These are phyloP conservation scores for Bauhinia variegata DNA, from an alignment of 306 rosid species.

Conservation along the genomic window DNA sequence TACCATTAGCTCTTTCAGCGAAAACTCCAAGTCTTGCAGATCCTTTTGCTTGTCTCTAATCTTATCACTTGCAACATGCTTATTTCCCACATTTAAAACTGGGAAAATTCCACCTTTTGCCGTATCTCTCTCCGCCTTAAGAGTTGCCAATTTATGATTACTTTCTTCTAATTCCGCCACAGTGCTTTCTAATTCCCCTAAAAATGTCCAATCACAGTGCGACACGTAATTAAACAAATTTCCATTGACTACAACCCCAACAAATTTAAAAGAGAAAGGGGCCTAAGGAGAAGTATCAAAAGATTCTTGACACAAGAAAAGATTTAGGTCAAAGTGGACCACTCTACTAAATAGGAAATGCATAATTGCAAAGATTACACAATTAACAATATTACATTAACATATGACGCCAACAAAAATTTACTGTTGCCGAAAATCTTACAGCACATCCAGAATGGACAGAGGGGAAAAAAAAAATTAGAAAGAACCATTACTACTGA, in stretches of 20 bases:
- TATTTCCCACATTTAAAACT: constrained; percentile 62
- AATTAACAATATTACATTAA: constrained; percentile 10
- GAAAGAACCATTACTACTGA: not conserved
- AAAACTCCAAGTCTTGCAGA: constrained; percentile 81
- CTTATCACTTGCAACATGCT: constrained; percentile 62
- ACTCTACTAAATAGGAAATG: not conserved
- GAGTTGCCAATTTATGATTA: constrained; percentile 65
- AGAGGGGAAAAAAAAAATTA: not conserved
- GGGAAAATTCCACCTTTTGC: constrained; percentile 79
- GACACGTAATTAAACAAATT: constrained; percentile 13
- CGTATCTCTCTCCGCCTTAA: constrained; percentile 74
- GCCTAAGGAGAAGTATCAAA: not conserved
- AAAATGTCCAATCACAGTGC: constrained; percentile 42
- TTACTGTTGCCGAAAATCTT: not conserved
- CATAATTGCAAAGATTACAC: constrained; percentile 1
- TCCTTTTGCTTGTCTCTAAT: constrained; percentile 82
- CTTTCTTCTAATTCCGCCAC: constrained; percentile 72
- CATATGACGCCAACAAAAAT: not conserved
- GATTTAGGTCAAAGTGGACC: constrained; percentile 8
- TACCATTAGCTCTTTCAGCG: constrained; percentile 82
- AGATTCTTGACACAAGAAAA: not conserved
- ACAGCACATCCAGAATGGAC: not conserved
- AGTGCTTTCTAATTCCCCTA: constrained; percentile 73
- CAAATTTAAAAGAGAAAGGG: not conserved
- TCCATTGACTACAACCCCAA: not conserved